Conservation (phyloP, 257 asterid genomes). For the Ocimum tenuiflorum region DNA sequence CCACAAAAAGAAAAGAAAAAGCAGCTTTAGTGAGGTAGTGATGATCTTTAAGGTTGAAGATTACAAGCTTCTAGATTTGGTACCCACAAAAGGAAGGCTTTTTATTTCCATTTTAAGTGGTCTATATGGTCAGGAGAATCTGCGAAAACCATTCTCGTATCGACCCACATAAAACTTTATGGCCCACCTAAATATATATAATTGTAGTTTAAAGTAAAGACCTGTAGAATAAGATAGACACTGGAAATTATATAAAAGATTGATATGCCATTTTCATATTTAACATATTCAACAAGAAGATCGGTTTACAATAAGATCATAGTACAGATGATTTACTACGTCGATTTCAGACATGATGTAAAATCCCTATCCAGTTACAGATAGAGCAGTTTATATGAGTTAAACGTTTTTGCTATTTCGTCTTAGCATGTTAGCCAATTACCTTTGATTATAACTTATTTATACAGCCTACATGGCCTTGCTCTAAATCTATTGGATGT, state of each 20-base stretch:
- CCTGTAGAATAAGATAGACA: neutral
- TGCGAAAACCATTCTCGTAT: neutral
- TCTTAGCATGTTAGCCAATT: too few species aligned
- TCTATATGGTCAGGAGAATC: slow-evolving; percentile 4
- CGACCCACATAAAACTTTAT: neutral
- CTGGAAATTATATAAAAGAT: neutral
- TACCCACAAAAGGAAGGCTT: slow-evolving; percentile 8
- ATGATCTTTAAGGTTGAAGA: slow-evolving; percentile 2
- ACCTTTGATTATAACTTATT: too few species aligned
- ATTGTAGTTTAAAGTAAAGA: neutral
- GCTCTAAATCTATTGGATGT: neutral
- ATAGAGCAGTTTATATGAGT: neutral
- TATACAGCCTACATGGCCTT: neutral
- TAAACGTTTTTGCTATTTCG: too few species aligned
- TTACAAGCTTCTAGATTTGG: slow-evolving; percentile 1
- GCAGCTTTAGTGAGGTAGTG: slow-evolving; percentile 2
- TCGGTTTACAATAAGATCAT: neutral
- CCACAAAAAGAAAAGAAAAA: neutral
- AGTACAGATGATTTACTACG: neutral
- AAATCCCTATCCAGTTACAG: neutral
- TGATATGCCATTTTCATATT: neutral
- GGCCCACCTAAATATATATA: neutral
- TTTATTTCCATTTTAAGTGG: neutral
- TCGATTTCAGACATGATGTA: neutral
- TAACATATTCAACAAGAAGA: neutral